phyloP scores from a whole-genome alignment of 441 rosid species.

The Raphanus hybrid region DNA sequence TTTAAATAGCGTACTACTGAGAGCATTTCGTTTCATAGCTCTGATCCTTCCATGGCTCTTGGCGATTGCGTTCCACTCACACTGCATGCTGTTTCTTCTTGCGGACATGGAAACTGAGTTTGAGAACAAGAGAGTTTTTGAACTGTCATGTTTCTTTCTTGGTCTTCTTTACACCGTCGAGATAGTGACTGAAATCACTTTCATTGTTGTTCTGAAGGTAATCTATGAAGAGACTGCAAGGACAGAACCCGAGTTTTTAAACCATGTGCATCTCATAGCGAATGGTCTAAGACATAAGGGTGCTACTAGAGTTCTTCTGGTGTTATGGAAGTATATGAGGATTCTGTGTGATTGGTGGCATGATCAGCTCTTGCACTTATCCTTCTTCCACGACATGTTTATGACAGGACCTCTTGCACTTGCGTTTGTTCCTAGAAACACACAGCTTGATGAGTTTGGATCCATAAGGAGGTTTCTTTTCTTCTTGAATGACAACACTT shows the following conservation, averaged over 20 bases:
- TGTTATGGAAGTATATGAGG: background rate
- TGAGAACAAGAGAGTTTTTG: background rate
- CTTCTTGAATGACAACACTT: background rate
- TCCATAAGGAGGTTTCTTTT: background rate
- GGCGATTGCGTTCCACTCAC: background rate
- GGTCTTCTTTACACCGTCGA: background rate
- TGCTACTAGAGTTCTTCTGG: background rate
- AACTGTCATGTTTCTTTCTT: background rate
- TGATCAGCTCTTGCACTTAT: background rate
- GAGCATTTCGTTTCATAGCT: background rate
- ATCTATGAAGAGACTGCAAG: background rate
- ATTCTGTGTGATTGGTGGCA: background rate
- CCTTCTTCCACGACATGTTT: background rate
- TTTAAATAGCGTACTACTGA: background rate
- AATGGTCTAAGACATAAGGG: background rate
- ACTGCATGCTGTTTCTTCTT: background rate
- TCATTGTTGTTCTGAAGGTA: background rate
- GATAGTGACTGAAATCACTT: background rate
- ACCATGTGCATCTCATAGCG: background rate
- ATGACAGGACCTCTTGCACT: constrained; percentile 8
- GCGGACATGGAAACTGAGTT: background rate
- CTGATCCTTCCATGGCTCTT: background rate
- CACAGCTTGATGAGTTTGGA: background rate
- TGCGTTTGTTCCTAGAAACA: background rate
- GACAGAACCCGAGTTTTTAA: background rate